Percentiles rank a stretch among this genome's conserved stretches.
phyloP scores from a whole-genome alignment of 345 rosid genomes.

The Citrus mangshanensis region DNA sequence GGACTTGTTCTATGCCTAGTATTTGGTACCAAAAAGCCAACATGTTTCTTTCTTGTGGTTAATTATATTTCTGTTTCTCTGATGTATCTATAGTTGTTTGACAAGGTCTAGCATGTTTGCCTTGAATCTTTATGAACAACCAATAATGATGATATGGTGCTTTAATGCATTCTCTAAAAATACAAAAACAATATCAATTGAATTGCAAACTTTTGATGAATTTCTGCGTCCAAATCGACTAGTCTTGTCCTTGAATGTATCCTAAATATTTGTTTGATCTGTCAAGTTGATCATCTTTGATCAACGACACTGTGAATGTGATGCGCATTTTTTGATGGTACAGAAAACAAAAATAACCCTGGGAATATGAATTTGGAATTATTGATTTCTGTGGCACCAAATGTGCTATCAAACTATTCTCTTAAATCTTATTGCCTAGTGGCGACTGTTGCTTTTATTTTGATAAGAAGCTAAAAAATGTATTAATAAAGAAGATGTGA shows the following conservation, averaged over 20 bases:
- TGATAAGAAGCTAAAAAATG: too few relatives aligned
- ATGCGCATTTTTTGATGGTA: not conserved
- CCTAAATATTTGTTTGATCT: not conserved
- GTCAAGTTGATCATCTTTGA: not conserved
- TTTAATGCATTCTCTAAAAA: not conserved
- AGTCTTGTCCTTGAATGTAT: not conserved
- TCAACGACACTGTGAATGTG: not conserved
- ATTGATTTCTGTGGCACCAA: not conserved
- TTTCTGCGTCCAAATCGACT: not conserved
- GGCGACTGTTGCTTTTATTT: too few relatives aligned
- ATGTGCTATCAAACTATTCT: too few relatives aligned
- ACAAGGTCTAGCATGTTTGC: not conserved
- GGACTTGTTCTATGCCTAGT: not conserved
- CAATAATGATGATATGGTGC: not conserved
- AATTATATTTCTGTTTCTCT: not conserved
- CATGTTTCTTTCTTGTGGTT: not conserved
- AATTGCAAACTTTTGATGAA: not conserved
- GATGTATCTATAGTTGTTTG: not conserved
- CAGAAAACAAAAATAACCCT: too few relatives aligned
- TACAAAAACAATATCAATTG: not conserved
- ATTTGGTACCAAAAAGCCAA: not conserved
- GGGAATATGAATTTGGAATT: too few relatives aligned
- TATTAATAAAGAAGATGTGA: too few relatives aligned
- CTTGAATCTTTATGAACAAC: not conserved
- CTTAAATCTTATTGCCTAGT: too few relatives aligned